Percentiles rank a stretch among this genome's conserved stretches.
Evolutionary conservation across 2,329 filamentous ascomycete species (phyloP).

Genomic region (Aspergillus carbonarius): DNA sequence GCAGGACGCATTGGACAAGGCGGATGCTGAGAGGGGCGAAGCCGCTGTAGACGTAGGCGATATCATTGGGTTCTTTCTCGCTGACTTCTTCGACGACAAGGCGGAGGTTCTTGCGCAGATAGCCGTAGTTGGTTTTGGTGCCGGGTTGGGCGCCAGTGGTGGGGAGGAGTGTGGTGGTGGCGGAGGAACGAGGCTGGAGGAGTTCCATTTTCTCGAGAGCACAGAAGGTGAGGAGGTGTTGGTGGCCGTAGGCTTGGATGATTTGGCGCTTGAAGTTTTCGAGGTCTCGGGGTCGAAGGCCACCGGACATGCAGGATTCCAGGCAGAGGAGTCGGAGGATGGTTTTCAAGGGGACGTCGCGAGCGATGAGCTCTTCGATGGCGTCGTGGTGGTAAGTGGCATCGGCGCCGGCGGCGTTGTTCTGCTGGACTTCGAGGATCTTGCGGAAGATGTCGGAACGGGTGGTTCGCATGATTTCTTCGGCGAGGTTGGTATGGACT

Average conservation of each 20-base stretch:
- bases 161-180: slow-evolving; percentile 77
- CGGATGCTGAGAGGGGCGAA: slow-evolving; percentile 92
- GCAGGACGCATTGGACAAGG: slow-evolving; percentile 86
- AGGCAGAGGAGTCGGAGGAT: slow-evolving; percentile 84
- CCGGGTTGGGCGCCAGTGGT: slow-evolving; percentile 64
- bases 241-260: slow-evolving; percentile 89
- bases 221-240: slow-evolving; percentile 86
- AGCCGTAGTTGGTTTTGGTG: slow-evolving; percentile 84
- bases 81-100: slow-evolving; percentile 96
- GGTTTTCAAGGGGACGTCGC: slow-evolving; percentile 75
- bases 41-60: slow-evolving; percentile 97
- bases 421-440: slow-evolving; percentile 90
- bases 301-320: slow-evolving; percentile 85
- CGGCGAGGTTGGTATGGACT: slow-evolving; percentile 84
- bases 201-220: slow-evolving; percentile 87
- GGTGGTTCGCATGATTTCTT: slow-evolving; percentile 93
- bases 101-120: slow-evolving; percentile 78
- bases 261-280: slow-evolving; percentile 87
- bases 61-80: slow-evolving; percentile 88
- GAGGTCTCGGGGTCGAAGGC: slow-evolving; percentile 82
- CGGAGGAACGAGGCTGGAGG: slow-evolving; percentile 73
- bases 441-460: slow-evolving; percentile 85
- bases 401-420: slow-evolving; percentile 85
- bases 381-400: slow-evolving; percentile 84
- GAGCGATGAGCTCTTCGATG: slow-evolving; percentile 92